phyloP scores from a whole-genome alignment of 148 eudicot genomes.

The Suaeda aralocaspica region DNA sequence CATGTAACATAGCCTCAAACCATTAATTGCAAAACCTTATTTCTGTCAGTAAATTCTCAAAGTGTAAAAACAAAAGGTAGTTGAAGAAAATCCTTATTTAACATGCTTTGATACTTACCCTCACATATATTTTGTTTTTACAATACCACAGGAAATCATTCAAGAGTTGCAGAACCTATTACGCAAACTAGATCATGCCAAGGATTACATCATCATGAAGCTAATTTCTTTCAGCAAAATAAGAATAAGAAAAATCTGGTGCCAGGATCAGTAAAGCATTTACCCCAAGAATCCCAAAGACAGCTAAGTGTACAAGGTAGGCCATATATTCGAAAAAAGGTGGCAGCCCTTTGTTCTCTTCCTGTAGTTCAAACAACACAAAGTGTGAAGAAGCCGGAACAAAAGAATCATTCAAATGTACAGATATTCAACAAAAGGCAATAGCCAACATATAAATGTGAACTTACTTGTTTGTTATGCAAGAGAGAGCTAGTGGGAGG shows the following conservation, averaged over 20 bases:
- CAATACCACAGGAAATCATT: background rate
- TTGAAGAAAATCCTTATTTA: background rate
- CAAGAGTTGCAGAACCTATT: background rate
- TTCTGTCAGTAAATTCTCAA: background rate
- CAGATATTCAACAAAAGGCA: background rate
- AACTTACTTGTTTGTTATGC: slow-evolving; percentile 45
- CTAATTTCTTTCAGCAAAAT: background rate
- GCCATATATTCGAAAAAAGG: slow-evolving; percentile 47
- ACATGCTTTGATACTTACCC: background rate
- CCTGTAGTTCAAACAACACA: slow-evolving; percentile 32
- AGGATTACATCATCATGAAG: background rate
- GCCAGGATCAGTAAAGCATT: background rate
- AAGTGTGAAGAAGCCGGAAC: background rate
- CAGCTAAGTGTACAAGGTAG: slow-evolving; percentile 54
- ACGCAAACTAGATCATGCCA: background rate
- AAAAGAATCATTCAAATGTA: background rate
- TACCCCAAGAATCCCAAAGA: slow-evolving; percentile 78
- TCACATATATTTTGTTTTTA: background rate
- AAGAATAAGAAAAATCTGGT: background rate
- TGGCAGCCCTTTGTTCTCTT: slow-evolving; percentile 30
- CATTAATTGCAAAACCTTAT: background rate
- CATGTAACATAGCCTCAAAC: too few relatives aligned
- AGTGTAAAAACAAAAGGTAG: background rate
- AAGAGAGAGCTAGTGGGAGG: slow-evolving; percentile 36
- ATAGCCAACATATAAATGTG: background rate